Conservation (phyloP, 2,329 filamentous ascomycete species). For the Apiospora malaysiana region DNA sequence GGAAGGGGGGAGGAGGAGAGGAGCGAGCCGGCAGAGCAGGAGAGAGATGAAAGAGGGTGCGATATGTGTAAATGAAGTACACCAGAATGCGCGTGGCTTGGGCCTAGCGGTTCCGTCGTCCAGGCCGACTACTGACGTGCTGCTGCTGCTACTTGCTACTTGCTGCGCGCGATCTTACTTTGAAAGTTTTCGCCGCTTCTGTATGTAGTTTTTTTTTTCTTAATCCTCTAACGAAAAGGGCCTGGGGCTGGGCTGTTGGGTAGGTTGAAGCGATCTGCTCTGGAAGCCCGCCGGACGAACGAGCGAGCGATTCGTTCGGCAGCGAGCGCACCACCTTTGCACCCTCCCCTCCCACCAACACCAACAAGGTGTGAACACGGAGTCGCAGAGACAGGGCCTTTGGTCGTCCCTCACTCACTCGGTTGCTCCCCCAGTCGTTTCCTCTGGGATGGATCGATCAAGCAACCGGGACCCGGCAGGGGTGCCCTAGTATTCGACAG, state of each 20-base stretch:
- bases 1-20: not conserved
- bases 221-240: not conserved
- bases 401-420: not conserved
- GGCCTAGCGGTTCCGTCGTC: conserved; percentile 14
- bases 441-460: conserved; percentile 5
- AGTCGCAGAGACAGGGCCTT: not conserved
- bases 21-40: not conserved
- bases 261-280: conserved; percentile 5
- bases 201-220: not conserved
- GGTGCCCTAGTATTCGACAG: not conserved
- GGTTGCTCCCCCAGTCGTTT: not conserved
- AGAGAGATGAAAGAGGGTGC: not conserved
- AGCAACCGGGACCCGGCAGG: not conserved
- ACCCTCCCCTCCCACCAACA: not conserved
- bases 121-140: not conserved
- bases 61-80: conserved; percentile 23
- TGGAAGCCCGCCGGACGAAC: too few relatives aligned
- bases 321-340: not conserved
- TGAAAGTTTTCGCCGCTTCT: conserved; percentile 13
- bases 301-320: not conserved
- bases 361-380: conserved; percentile 11
- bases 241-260: not conserved
- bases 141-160: too few relatives aligned
- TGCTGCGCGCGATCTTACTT: not conserved
- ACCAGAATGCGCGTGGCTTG: conserved; percentile 18